Base-by-base conservation (phyloP, 1,284 basidiomycete genomes). In the Tremellales sp. region DNA sequence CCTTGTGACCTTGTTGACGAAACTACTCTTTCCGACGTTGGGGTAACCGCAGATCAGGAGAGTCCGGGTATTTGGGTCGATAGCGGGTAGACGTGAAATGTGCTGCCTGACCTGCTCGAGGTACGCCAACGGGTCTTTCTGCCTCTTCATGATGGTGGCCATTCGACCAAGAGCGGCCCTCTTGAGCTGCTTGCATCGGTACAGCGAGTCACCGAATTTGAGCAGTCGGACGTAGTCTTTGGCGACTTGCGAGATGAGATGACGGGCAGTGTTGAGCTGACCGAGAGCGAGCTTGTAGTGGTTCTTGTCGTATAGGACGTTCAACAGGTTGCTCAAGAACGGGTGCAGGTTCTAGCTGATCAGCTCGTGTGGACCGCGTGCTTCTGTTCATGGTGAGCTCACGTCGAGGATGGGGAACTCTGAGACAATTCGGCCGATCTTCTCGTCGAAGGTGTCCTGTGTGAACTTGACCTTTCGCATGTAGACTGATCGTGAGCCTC, bases 401-500 rank as follows among this genome's bases (percentile, higher is more conserved):
- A 92, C 90, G 75, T 98, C 93, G 51, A 98, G 85, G 74, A 97
- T 85, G 17, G 94, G 94, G 75, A 99, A 99, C 72, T 98, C 94
- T 41, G 83, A 82, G 61, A 99, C 78, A 67, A 99, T 99, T 29
- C 85, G 86, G 51, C 86, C 85, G 29, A 99, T 82, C 74, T 97
- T 97, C 76, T 98, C 94, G 61, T 94, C 92, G 63, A 98, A 97
- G 13, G 89, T 82, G 72, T 97, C 92, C 75, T 97, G 93, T 1
- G 93, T 96, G 75, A 97, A 98, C 78, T 97, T 98, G 77, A 98
- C 93, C 76, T 97, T 98, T 73, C 93, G 85, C 94, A 97, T 97
- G 77, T 98, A 97, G 74, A 97, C 64, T 67, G 31, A 3, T 21
- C 88, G 62, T 87, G 85, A 51, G 49, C 27, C 11, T 1, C 7